Evolutionary conservation across 2,329 filamentous ascomycete species (phyloP), one percentile per base, ranked within the genome.

Genomic region (Aureobasidium namibiae): DNA sequence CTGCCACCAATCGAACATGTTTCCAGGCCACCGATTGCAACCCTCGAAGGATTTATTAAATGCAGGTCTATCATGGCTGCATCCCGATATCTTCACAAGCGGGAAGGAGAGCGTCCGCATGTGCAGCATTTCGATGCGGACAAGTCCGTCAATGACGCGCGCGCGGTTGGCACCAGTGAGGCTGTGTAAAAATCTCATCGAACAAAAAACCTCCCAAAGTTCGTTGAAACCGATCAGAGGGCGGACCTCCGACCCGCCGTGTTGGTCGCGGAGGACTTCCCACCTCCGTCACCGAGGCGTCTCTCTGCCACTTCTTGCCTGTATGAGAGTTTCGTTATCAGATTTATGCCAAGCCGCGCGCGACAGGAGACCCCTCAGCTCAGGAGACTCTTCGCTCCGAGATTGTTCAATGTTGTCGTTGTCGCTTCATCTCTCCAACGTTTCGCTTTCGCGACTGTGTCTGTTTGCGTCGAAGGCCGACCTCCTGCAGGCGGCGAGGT

Each of bases 111-210:
- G 33, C 21, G 33, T n/a, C 38, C n/a, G 26, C 4, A 29, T 29
- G 26, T 29, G 26, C 21, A 21, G 44, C 46, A 39, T 26, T 33
- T 31, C 34, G 34, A 13, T 52, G 38, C 33, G 48, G 33, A 29
- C 18, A 39, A 29, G 48, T 39, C 23, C 33, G 48, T 34, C 46
- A 21, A 52, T 52, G 48, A 52, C 48, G 48, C 48, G 34, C 34
- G 23, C 34, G 48, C n/a, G 16, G 21, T 34, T 52, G 48, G 48
- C 33, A 49, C 23, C 8, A 50, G 11, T 52, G 48, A 52, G 48
- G 48, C 48, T 52, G 48, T 52, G 48, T 52, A 52, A 50, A 45
- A 39, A n/a, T 38, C 21, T 38, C 33, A 39, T 16, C n/a, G n/a
- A n/a, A 31, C 31, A 49, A 11, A 44, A 18, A 26, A 26, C 8